Percentiles rank a stretch among this genome's conserved stretches.
phyloP scores from a whole-genome alignment of 1,284 basidiomycete species.

The Xerocomus minutiporus region DNA sequence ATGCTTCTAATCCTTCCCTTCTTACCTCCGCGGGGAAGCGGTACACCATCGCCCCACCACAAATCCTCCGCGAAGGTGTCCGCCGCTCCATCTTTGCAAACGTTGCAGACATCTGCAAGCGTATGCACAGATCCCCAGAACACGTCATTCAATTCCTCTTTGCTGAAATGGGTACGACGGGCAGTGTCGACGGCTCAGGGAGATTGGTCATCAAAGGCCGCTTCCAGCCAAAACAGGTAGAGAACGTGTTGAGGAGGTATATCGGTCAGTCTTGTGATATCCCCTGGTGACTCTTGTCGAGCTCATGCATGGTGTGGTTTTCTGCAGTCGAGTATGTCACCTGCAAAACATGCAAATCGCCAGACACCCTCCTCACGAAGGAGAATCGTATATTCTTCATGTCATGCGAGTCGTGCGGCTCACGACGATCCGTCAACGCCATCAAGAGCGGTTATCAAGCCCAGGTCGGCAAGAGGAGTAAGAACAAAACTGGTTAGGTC shows the following conservation, averaged over 20 bases:
- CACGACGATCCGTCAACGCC: slow-evolving; percentile 85
- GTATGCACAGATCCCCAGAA: slow-evolving; percentile 99
- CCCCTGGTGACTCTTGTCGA: background rate
- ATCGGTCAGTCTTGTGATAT: slow-evolving; percentile 61
- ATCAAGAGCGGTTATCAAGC: slow-evolving; percentile 99
- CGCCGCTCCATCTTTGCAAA: slow-evolving; percentile 98
- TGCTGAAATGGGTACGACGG: slow-evolving; percentile 97
- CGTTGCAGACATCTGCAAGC: slow-evolving; percentile 95
- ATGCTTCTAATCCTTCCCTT: slow-evolving; percentile 92
- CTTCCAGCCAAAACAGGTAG: slow-evolving; percentile 98
- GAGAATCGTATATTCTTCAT: slow-evolving; percentile 99
- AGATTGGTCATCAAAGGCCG: slow-evolving; percentile 96
- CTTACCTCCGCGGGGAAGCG: slow-evolving; percentile 83
- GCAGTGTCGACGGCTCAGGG: slow-evolving; percentile 89
- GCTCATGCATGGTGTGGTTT: background rate
- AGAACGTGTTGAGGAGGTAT: slow-evolving; percentile 95
- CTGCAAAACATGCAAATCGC: slow-evolving; percentile 99
- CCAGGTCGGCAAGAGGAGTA: slow-evolving; percentile 84
- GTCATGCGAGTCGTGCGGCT: slow-evolving; percentile 93
- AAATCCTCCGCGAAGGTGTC: slow-evolving; percentile 90
- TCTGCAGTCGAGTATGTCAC: slow-evolving; percentile 93
- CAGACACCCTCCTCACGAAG: slow-evolving; percentile 93
- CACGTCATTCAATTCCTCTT: slow-evolving; percentile 98
- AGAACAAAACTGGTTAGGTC: slow-evolving; percentile 41
- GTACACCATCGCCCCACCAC: slow-evolving; percentile 97